A percentile compares a stretch with the other conserved stretches of the same genome.
Evolutionary conservation across 148 eudicot species (phyloP).

Genomic region (Cornus controversa): DNA sequence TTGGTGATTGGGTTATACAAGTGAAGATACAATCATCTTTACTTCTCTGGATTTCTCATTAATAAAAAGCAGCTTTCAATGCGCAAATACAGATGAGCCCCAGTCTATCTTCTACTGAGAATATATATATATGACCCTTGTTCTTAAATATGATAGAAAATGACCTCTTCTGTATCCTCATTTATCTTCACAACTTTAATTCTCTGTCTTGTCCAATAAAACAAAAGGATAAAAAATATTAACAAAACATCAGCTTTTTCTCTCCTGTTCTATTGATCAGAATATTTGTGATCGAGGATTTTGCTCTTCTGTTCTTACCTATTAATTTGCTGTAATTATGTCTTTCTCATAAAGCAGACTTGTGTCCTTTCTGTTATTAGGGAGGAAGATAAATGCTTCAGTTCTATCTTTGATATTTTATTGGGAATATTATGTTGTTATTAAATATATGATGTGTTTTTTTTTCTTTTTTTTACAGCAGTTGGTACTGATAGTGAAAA

Average conservation of each 20-base stretch:
- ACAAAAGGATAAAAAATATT: not conserved
- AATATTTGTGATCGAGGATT: not conserved
- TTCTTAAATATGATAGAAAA: slow-evolving; percentile 15
- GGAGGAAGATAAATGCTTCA: not conserved
- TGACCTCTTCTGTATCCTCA: slow-evolving; percentile 7
- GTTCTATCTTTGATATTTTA: not conserved
- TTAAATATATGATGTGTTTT: not conserved
- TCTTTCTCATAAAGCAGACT: not conserved
- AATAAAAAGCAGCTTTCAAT: slow-evolving; percentile 19
- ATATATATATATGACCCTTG: slow-evolving; percentile 11
- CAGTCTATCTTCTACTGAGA: slow-evolving; percentile 2
- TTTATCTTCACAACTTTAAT: slow-evolving; percentile 5
- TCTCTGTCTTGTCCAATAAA: not conserved
- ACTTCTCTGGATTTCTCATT: slow-evolving; percentile 25
- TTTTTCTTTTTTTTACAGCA: not conserved
- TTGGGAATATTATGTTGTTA: too few relatives aligned
- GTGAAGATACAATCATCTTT: slow-evolving; percentile 14
- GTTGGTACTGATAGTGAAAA: not conserved
- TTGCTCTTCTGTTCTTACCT: too few relatives aligned
- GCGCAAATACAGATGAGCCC: slow-evolving; percentile 18
- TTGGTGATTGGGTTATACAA: slow-evolving; percentile 5
- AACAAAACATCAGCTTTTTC: not conserved
- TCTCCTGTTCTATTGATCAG: not conserved
- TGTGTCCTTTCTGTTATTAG: not conserved
- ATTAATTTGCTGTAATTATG: not conserved